Base-by-base conservation (phyloP, 2,329 filamentous ascomycete species). In the Rutstroemia sp. region DNA sequence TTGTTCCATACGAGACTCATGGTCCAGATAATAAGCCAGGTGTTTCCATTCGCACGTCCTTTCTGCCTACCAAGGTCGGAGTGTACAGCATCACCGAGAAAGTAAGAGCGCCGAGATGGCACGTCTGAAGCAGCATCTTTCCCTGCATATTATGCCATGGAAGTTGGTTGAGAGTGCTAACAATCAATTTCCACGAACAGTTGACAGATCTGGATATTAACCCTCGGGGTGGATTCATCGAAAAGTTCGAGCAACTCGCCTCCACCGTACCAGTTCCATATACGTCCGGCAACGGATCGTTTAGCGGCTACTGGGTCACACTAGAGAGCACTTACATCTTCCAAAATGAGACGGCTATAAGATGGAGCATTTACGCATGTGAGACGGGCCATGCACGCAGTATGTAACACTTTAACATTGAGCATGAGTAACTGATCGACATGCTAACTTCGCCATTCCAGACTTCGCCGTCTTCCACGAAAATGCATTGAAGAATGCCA, bases 381-480 rank as follows among this genome's bases (percentile, higher is more conserved):
- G 42, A 54, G 30, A 54, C 42, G 7, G 51, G 42, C 36, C 30
- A 54, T 5, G 30, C 51, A 12, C 21, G 51, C 14, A 54, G 42
- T 54, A 54, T 36, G 21, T 16, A 40, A 7, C 6, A 27, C 25
- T 27, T 27, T 27, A 27, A 8, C 25, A 27, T 27, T 6, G 1
- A 1, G 25, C 25, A 27, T 27, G 25, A 27, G 8, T 27, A 27
- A 27, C 25, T 27, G 6, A 27, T 8, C 1, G 4, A 27, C 25
- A 27, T 7, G 2, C 14, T 42, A 14, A n/a, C 9, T 10, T 19
- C 4, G 25, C 25, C 7, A 9, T 25, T 19, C 7, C 30, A 54
- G 51, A 54, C 36, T 54, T 54, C 16, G 51, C 51, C 2, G 30
- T 48, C n/a, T 54, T 54, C 16, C 51, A 54, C 25, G 42, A 54